Conservation (phyloP, 805 yeast species). For the Monosporozyma unispora region DNA sequence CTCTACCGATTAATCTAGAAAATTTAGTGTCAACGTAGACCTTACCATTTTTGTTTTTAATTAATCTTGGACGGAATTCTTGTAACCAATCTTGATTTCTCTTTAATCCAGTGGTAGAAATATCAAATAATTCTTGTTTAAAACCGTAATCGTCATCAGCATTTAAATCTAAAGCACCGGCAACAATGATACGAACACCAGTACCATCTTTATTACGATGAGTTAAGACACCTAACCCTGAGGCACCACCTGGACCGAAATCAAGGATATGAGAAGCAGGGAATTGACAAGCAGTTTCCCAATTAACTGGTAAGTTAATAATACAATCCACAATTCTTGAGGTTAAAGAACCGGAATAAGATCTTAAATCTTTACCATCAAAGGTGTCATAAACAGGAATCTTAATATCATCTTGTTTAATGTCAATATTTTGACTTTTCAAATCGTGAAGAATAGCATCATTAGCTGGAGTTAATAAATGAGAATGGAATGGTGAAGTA, state of each 20-base stretch:
- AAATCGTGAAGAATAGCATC: conserved; percentile 59
- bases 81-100: conserved; percentile 87
- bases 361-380: conserved; percentile 71
- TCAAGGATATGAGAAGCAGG: conserved; percentile 83
- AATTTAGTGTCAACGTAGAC: conserved; percentile 88
- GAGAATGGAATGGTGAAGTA: conserved; percentile 95
- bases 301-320: conserved; percentile 81
- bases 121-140: conserved; percentile 89
- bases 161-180: conserved; percentile 74
- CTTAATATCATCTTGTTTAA: conserved; percentile 45
- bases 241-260: conserved; percentile 98
- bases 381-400: conserved; percentile 90
- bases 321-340: conserved; percentile 73
- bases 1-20: conserved; percentile 82
- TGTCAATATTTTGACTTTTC: conserved; percentile 46
- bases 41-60: conserved; percentile 63
- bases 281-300: conserved; percentile 86
- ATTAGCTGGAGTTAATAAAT: conserved; percentile 66
- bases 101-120: conserved; percentile 52
- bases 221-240: conserved; percentile 92
- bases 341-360: conserved; percentile 44
- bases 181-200: conserved; percentile 89
- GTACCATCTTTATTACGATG: conserved; percentile 98
- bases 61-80: conserved; percentile 79
- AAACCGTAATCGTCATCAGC: conserved; percentile 83